Evolutionary conservation across 2,329 filamentous ascomycete species (phyloP), one percentile per base, ranked within the genome.

Genomic region (Ophiostoma australiae): DNA sequence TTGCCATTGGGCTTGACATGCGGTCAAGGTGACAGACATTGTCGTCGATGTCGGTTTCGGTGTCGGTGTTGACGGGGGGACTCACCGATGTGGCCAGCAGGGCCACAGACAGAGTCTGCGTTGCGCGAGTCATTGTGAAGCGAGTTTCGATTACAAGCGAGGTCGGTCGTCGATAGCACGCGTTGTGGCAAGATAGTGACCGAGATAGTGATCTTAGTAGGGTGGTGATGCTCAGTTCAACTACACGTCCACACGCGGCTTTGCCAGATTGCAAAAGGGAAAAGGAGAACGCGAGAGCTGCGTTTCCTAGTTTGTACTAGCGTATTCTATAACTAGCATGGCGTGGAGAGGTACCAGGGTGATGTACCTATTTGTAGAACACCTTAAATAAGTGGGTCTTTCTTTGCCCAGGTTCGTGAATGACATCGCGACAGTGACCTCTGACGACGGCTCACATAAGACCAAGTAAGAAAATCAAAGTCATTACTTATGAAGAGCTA

Each of bases 1-100:
- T 2, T 63, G 27, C 58, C 6, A 17, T 31, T 63, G 58, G 17
- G 13, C 11, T 63, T 33, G 58, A 55, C 27, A 15, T 7, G n/a
- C 27, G 55, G 55, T 31, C 23, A 17, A 52, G 39, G 23, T 15
- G 17, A 10, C n/a, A 15, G 23, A 17, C 5, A 7, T 15, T 3
- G 27, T 4, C 10, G 55, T 61, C 55, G 27, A 15, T 11, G 23
- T 61, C 55, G 4, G 31, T 1, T 3, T 61, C 23, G 13, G 11
- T 20, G 55, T 27, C 23, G 27, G 20, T 23, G 23, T 31, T 20
- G 31, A 3, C 33, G 39, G n/a, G 33, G 33, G 27, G 17, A 75
- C 88, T 76, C 90, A 97, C 94, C 52, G 94, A 97, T 77, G 92
- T 92, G 81, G 95, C 87, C 76, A 97, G 86, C 77, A 97, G 89